Evolutionary conservation across 495 filamentous ascomycete species (phyloP).

Genomic region (Cetradonia linearis): DNA sequence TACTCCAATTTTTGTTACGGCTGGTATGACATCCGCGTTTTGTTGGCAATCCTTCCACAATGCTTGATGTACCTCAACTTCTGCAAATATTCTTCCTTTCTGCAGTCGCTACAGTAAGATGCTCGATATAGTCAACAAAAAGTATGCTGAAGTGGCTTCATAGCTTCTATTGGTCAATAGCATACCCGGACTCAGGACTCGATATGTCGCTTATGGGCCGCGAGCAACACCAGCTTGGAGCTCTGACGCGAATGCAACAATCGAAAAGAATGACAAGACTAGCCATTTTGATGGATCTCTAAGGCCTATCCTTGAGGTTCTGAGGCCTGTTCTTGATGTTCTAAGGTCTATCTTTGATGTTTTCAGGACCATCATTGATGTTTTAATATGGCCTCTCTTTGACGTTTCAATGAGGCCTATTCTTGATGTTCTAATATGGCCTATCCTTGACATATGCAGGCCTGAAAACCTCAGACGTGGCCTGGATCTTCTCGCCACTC

Average conservation of each 20-base stretch:
- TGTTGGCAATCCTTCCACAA: background rate
- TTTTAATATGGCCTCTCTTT: too few species aligned
- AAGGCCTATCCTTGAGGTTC: too few species aligned
- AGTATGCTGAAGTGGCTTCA: background rate
- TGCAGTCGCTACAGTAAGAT: conserved; percentile 11
- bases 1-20: background rate
- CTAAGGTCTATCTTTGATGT: too few species aligned
- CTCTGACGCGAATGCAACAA: background rate
- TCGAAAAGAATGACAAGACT: background rate
- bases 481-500: conserved; percentile 44
- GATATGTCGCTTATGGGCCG: conserved; percentile 51
- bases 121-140: background rate
- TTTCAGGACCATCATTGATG: background rate
- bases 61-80: background rate
- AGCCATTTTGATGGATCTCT: too few species aligned
- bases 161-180: conserved; percentile 47
- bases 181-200: conserved; percentile 39
- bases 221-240: conserved; percentile 33
- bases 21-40: background rate
- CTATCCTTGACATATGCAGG: too few species aligned
- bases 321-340: background rate
- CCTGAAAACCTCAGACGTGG: conserved; percentile 12
- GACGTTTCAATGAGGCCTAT: too few species aligned
- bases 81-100: conserved; percentile 8
- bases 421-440: background rate